Evolutionary conservation across 2,329 filamentous ascomycete species (phyloP).

Genomic region (Beauveria sp.): DNA sequence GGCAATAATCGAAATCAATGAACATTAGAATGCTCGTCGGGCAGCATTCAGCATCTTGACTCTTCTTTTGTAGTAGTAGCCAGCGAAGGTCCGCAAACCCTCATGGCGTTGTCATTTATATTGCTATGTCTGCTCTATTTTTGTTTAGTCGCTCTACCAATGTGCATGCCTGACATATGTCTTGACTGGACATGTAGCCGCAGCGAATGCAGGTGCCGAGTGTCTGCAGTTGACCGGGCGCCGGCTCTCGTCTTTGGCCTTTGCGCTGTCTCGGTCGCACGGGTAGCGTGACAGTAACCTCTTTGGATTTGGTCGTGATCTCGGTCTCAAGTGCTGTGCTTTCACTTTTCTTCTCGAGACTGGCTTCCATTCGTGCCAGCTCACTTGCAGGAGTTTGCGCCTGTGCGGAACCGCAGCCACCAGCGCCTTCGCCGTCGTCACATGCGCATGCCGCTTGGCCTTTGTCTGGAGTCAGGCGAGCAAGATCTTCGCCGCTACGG

Average conservation of each 20-base stretch:
- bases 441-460: conserved; percentile 27
- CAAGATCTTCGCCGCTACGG: conserved; percentile 93
- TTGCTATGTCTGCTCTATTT: conserved; percentile 51
- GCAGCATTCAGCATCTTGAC: not conserved
- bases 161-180: conserved; percentile 87
- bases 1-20: conserved; percentile 7
- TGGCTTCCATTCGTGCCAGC: conserved; percentile 73
- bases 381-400: conserved; percentile 63
- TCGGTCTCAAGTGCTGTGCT: conserved; percentile 24
- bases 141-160: conserved; percentile 89
- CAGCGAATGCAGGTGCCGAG: conserved; percentile 80
- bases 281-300: conserved; percentile 27
- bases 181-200: conserved; percentile 92
- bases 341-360: conserved; percentile 16
- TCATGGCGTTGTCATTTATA: conserved; percentile 28
- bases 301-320: conserved; percentile 20
- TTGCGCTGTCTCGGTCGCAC: conserved; percentile 23
- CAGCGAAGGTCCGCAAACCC: not conserved
- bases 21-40: not conserved
- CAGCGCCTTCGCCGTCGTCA: conserved; percentile 34
- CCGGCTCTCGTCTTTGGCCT: conserved; percentile 18
- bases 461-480: conserved; percentile 51
- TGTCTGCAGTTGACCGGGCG: conserved; percentile 51
- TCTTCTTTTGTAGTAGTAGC: not conserved
- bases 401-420: conserved; percentile 63